Base-by-base conservation (phyloP, 805 yeast genomes). In the Diddensiella caesifluorescens region DNA sequence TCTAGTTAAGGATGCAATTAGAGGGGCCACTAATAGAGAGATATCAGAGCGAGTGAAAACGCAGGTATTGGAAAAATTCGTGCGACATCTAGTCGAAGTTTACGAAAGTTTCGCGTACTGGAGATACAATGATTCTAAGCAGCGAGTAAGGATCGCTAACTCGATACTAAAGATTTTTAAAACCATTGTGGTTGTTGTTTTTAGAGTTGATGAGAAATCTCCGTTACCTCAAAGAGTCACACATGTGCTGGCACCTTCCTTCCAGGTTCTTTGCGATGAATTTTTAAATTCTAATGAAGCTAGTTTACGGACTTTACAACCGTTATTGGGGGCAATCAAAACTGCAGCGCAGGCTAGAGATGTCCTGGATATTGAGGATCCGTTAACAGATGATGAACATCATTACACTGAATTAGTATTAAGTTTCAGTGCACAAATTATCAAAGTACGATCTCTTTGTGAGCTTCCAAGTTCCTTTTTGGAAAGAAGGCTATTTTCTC, bases 71-170 rank as follows among this genome's bases (percentile, higher is more conserved):
- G 66, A 72, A 16, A 72, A 72, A 41, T 62, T 84, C 35, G 65
- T 74, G 1, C 58, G 64, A 3, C 83, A 81, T 58, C 64, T 79
- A 29, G 61, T 84, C n/a, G 74, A 74, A 39, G 74, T 84, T 0
- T 85, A 79, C 61, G 95, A 87, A 53, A 78, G 84, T 50, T 83
- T 80, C 50, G 63, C 71, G 3, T 75, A 72, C 54, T 86, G 95
- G 83, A 73, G 77, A 48, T 88, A 77, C 59, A 63, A 67, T 22
- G 59, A 71, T 7, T 63, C 75, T 1, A 60, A 65, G 35, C 84
- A 87, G 54, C 76, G 79, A 47, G 67, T 75, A 49, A 73, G 77
- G 50, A 66, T 87, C 33, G 87, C 89, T 0, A 63, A 70, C 4
- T 62, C 68, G 38, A 68, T 79, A 4, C 64, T 80, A 10, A 69